These are phyloP conservation scores for Dipteronia sinensis DNA, from an alignment of 345 rosid species.

Conservation along the genomic window DNA sequence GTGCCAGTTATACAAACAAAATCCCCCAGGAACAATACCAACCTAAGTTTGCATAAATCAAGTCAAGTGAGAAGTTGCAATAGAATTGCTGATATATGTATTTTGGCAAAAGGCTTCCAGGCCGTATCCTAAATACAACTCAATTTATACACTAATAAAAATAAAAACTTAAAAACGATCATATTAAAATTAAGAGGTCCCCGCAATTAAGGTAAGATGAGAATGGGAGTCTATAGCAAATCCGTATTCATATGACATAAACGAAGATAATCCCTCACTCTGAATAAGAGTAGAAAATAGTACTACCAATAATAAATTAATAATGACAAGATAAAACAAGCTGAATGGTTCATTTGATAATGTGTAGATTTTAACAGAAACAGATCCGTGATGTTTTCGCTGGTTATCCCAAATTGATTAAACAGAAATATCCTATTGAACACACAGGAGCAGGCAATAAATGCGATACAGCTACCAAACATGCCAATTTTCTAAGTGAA, in stretches of 20 bases:
- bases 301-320: neutral
- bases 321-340: neutral
- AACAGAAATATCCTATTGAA: neutral
- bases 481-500: neutral
- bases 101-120: neutral
- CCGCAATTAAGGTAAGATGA: neutral
- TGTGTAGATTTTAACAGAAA: neutral
- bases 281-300: neutral
- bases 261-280: neutral
- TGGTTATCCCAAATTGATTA: neutral
- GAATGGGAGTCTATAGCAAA: neutral
- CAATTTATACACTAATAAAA: neutral
- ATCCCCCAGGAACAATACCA: neutral
- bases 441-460: neutral
- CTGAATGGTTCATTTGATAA: neutral
- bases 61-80: neutral
- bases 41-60: neutral
- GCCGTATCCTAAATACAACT: neutral
- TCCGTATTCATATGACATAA: neutral
- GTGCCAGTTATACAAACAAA: no score
- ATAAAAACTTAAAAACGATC: neutral
- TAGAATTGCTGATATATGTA: neutral
- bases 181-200: neutral
- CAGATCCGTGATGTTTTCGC: neutral
- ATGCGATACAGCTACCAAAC: neutral